Evolutionary conservation across 805 yeast genomes (phyloP).

Genomic region (Pichia nakasei): DNA sequence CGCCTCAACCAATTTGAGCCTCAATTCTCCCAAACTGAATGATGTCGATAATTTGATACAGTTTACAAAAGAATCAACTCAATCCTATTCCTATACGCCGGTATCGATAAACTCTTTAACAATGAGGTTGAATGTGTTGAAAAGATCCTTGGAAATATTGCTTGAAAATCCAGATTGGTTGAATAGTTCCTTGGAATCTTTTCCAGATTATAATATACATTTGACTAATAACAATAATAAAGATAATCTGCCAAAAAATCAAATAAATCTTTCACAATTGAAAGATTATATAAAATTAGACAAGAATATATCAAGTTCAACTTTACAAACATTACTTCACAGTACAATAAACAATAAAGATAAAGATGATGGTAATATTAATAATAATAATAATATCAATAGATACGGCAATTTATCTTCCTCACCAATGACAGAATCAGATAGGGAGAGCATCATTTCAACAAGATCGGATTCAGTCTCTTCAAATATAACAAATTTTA

Average conservation of each 20-base stretch:
- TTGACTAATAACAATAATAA: neutral
- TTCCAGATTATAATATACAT: conserved; percentile 5
- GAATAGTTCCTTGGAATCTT: conserved; percentile 18
- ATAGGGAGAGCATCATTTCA: neutral
- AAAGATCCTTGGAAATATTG: conserved; percentile 66
- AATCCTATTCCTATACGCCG: conserved; percentile 78
- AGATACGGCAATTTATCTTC: neutral
- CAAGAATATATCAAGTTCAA: conserved; percentile 38
- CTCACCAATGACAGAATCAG: neutral
- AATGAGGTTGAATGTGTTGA: conserved; percentile 62
- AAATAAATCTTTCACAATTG: neutral
- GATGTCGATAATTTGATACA: conserved; percentile 23
- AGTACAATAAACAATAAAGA: conserved; percentile 11
- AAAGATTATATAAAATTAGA: conserved; percentile 25
- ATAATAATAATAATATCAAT: neutral
- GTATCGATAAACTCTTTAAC: conserved; percentile 75
- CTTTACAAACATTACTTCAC: conserved; percentile 37
- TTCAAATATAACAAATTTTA: neutral
- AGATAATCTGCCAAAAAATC: too few species aligned
- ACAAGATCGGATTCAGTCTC: conserved; percentile 3
- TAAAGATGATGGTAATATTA: too few species aligned
- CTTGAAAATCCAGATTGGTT: conserved; percentile 48
- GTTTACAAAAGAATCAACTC: conserved; percentile 73
- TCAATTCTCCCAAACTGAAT: neutral
- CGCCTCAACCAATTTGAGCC: neutral